Base-by-base conservation (phyloP, 179 eudicot genomes). In the Silene coronaria region DNA sequence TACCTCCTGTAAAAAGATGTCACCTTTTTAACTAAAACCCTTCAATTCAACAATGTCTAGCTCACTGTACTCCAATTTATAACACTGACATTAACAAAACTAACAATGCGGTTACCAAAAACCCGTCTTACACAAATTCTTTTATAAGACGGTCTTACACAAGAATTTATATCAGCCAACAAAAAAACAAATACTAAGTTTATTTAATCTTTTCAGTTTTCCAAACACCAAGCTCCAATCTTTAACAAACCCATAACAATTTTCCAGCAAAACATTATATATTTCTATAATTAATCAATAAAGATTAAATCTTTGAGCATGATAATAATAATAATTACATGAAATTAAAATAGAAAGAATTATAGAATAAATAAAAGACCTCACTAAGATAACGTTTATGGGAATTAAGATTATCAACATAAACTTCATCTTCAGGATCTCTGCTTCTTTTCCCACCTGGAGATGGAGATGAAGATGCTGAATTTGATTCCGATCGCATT, bases 351-450 rank as follows among this genome's bases (percentile, higher is more conserved):
- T 0, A 19, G 59, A 14, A 45, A 65, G 7, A 55, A 62, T n/a
- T n/a, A n/a, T n/a, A n/a, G n/a, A n/a, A n/a, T n/a, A 21, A 22
- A 73, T 2, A 3, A 14, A 16, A 38, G 21, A 88, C 98, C 94
- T 94, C 96, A 72, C 91, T 90, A 21, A 94, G 93, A 68, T 94
- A 94, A 77, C 98, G 98, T 81, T 92, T 94, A 83, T 94, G 98
- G 28, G 91, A 88, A 80, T 89, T 86, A 34, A 94, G 92, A 89
- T 94, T 94, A 71, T 94, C 98, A 55, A 94, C 57, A 69, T 94
- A 92, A 75, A 94, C 92, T 75, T 92, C 96, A 73, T 92, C 97
- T 89, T 90, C 97, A 16, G 94, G 97, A 81, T 93, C 96, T 83
- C 98, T 87, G 48, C 81, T 85, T 73, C 97, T 84, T 80, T 93